Evolutionary conservation across 2,329 filamentous ascomycete species (phyloP), one percentile per base, ranked within the genome.

Genomic region (Arachnomyces sp.): DNA sequence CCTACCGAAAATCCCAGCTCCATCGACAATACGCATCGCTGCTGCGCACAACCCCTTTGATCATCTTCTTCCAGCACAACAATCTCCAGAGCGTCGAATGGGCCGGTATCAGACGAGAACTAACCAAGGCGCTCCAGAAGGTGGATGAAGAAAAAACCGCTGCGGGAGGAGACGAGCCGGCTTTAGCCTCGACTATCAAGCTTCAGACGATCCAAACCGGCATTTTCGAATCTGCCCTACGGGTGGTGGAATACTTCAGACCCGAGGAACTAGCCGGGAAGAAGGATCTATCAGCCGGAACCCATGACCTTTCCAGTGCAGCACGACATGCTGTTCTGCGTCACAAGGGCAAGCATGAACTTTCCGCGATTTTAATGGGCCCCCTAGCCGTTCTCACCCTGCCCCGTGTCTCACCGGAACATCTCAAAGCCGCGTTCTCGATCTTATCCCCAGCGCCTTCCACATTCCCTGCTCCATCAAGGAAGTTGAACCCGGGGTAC

Each of bases 1-100:
- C 94, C 59, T 83, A 83, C 55, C 84, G 90, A 61, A 95, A 96
- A 68, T 83, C 88, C 12, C 92, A 98, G 66, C 74, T 96, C 14
- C 77, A 84, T 50, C 80, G 89, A 43, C 80, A 84, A 53, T 95
- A 95, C 67, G 86, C 89, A 38, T 92, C 89, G 34, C 72, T 95
- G 45, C 78, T 95, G 43, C 86, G 86, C 44, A 87, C 87, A 15
- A 83, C 86, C 8, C 88, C 89, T 31, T 66, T 95, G 45, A 82
- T 94, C 51, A 75, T 95, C 44, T 74, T 95, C 55, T 93, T 95
- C 72, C 82, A 86, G 59, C 82, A 86, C 69, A 84, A 83, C 67
- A 86, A 85, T 54, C 68, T 86, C 43, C 78, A 77, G 55, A 82
- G 87, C 3, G 71, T 77, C 33, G 85, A 90, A 70, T 87, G 83